Conservation (phyloP, 352 stramenopile genomes). For the Globisporangium middletonii region DNA sequence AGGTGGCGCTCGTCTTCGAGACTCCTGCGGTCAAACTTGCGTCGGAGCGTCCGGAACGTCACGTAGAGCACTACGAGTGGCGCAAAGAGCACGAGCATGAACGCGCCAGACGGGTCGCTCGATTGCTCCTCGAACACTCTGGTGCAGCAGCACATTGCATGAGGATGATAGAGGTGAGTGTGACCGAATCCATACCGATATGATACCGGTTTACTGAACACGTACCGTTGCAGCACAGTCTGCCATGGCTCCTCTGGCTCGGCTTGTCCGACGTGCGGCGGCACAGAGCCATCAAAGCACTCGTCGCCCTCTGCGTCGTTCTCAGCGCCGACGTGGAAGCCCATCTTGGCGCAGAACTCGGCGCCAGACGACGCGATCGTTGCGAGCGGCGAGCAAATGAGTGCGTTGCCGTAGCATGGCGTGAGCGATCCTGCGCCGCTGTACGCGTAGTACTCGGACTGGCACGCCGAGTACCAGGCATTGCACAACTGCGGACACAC, state of each 20-base stretch:
- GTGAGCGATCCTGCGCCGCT: constrained; percentile 44
- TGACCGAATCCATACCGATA: too few relatives aligned
- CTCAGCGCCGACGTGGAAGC: constrained; percentile 62
- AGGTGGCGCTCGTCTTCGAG: constrained; percentile 40
- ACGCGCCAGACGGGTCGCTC: constrained; percentile 55
- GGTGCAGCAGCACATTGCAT: not conserved
- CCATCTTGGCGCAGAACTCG: constrained; percentile 77
- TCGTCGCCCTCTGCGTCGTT: constrained; percentile 64
- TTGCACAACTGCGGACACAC: constrained; percentile 71
- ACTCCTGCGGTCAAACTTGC: constrained; percentile 25
- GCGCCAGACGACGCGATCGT: constrained; percentile 41
- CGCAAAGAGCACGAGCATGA: constrained; percentile 59
- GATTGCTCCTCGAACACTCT: constrained; percentile 66
- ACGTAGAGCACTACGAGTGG: constrained; percentile 49
- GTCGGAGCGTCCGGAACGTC: constrained; percentile 37
- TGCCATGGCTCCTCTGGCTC: constrained; percentile 64
- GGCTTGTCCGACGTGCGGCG: constrained; percentile 33
- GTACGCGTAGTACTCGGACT: constrained; percentile 72
- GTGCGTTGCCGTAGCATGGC: constrained; percentile 78
- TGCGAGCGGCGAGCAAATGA: constrained; percentile 72
- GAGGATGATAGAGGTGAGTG: not conserved
- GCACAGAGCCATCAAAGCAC: constrained; percentile 81
- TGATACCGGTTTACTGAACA: not conserved
- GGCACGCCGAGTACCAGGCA: constrained; percentile 68
- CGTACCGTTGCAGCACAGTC: constrained; percentile 28